Conservation (phyloP, 192 early-diverging fungal species). For the Gigaspora rosea region DNA sequence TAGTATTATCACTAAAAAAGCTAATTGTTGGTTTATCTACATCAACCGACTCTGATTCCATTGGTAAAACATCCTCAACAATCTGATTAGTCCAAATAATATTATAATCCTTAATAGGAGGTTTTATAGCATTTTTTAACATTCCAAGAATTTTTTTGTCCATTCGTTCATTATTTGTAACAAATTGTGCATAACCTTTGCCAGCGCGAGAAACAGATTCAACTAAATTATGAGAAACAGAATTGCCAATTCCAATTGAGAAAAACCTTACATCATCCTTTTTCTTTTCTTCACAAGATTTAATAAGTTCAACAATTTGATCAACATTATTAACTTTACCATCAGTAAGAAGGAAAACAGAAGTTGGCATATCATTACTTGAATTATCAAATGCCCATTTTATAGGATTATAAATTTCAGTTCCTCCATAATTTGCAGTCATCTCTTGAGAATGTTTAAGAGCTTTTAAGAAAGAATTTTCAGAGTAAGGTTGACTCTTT, state of each 20-base stretch:
- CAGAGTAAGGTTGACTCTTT: constrained; percentile 43
- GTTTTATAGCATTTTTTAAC: constrained; percentile 40
- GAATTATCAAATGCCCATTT: too few relatives aligned
- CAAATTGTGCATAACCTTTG: constrained; percentile 48
- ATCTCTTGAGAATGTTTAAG: constrained; percentile 32
- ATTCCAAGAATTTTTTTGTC: too few relatives aligned
- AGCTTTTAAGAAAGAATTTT: constrained; percentile 42
- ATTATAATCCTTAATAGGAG: constrained; percentile 48
- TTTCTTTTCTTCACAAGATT: constrained; percentile 11
- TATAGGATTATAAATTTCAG: too few relatives aligned
- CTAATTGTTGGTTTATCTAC: not conserved
- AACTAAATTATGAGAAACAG: constrained; percentile 53
- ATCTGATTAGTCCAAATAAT: constrained; percentile 21
- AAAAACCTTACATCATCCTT: constrained; percentile 45
- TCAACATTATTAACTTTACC: constrained; percentile 52
- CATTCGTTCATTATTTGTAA: too few relatives aligned
- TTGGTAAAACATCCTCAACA: too few relatives aligned
- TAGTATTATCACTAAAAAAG: not conserved
- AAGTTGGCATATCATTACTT: too few relatives aligned
- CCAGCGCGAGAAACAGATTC: constrained; percentile 52
- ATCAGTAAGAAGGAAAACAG: constrained; percentile 47
- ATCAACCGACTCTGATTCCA: not conserved
- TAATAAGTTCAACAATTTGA: constrained; percentile 39
- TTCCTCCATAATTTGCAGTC: constrained; percentile 47
- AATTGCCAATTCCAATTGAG: constrained; percentile 49